These are phyloP conservation scores for Penicillium sp. DNA, from an alignment of 2,329 filamentous ascomycete genomes.

Conservation along the genomic window DNA sequence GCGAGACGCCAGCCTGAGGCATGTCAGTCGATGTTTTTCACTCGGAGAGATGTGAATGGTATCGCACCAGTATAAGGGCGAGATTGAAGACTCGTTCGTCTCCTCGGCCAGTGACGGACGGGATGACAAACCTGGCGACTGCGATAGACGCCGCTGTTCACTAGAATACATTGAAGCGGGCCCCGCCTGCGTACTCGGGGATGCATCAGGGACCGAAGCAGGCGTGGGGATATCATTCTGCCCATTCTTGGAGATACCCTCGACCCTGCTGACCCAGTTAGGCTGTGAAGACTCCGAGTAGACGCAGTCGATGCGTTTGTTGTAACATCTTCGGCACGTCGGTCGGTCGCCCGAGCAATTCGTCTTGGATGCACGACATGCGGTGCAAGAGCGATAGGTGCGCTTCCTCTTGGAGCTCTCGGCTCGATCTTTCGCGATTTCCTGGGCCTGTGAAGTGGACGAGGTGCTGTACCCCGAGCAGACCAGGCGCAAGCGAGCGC, in stretches of 20 bases:
- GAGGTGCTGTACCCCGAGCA: constrained; percentile 19
- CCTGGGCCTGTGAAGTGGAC: constrained; percentile 1
- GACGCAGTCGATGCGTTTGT: constrained; percentile 9
- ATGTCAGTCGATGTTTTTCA: background rate
- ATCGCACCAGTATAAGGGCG: constrained; percentile 15
- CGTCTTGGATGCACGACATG: constrained; percentile 21
- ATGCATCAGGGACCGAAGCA: background rate
- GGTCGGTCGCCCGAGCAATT: constrained; percentile 24
- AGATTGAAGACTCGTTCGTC: background rate
- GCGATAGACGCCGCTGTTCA: background rate
- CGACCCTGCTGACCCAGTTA: constrained; percentile 18
- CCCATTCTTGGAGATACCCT: background rate
- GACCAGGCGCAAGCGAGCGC: constrained; percentile 18
- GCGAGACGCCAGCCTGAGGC: constrained; percentile 9
- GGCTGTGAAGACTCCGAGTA: constrained; percentile 22
- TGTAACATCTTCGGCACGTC: constrained; percentile 17
- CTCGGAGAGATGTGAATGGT: background rate
- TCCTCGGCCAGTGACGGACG: constrained; percentile 1
- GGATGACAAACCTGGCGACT: constrained; percentile 3
- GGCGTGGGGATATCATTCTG: background rate
- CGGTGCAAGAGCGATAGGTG: constrained; percentile 21
- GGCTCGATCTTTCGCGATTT: background rate
- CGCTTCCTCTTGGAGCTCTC: constrained; percentile 14
- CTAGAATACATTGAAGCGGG: background rate
- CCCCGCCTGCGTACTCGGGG: background rate